phyloP scores from a whole-genome alignment of 2,329 filamentous ascomycete genomes.

The Pseudogymnoascus sp. region DNA sequence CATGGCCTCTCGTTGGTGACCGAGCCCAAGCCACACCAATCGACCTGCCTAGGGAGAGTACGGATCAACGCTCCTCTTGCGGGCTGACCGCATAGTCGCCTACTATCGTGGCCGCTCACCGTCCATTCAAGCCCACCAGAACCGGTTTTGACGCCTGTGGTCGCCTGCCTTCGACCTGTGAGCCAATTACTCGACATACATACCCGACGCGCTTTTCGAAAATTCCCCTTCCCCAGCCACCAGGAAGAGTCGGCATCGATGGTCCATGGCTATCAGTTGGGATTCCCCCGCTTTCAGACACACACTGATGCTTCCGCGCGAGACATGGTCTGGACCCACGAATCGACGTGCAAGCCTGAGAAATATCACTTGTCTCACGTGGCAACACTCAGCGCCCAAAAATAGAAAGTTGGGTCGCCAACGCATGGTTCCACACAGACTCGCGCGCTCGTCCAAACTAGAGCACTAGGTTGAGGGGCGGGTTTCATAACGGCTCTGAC shows the following conservation, averaged over 20 bases:
- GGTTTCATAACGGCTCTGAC: not conserved
- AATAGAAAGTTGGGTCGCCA: slow-evolving; percentile 1
- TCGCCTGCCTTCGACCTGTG: not conserved
- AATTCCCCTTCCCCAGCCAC: not conserved
- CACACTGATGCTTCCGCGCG: not conserved
- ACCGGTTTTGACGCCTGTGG: slow-evolving; percentile 4
- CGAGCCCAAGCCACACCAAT: not conserved
- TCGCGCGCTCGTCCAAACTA: not conserved
- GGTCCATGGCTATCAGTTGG: not conserved
- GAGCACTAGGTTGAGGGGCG: not conserved
- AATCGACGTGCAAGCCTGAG: not conserved
- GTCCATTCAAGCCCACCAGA: slow-evolving; percentile 5
- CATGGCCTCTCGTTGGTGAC: slow-evolving; percentile 8
- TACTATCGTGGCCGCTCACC: not conserved
- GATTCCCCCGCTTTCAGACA: not conserved
- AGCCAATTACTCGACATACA: not conserved
- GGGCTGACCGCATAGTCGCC: not conserved
- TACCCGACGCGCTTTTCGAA: not conserved
- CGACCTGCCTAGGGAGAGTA: not conserved
- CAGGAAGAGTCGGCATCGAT: not conserved
- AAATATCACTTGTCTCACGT: slow-evolving; percentile 1
- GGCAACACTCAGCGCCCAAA: not conserved
- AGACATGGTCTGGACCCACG: not conserved
- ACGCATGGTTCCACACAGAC: not conserved
- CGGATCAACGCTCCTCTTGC: not conserved